Evolutionary conservation across 129 eudicot genomes (phyloP).

Genomic region (Helianthus tuberosus): DNA sequence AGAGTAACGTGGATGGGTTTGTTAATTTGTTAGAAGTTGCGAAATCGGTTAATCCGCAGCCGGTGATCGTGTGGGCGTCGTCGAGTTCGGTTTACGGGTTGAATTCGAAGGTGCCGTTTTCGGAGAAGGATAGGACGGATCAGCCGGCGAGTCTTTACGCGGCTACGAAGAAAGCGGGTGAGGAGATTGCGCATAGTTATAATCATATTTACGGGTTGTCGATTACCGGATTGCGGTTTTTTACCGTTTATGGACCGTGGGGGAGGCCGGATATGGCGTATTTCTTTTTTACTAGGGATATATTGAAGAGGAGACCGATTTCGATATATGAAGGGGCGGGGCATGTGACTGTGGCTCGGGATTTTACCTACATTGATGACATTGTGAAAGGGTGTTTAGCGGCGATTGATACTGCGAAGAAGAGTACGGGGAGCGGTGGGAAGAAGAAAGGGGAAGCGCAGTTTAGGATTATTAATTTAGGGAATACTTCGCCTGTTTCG

Average conservation of each 20-base stretch:
- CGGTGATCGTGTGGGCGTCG: slow-evolving; percentile 47
- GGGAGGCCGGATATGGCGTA: slow-evolving; percentile 4
- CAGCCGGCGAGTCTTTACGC: slow-evolving; percentile 28
- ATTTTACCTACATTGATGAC: slow-evolving; percentile 22
- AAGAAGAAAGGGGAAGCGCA: slow-evolving; percentile 39
- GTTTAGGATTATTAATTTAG: slow-evolving; percentile 38
- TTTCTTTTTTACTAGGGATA: slow-evolving; percentile 39
- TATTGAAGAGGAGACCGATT: slow-evolving; percentile 34
- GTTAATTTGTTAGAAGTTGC: slow-evolving; percentile 31
- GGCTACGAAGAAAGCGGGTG: slow-evolving; percentile 44
- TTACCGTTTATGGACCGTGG: no score
- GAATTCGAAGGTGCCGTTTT: slow-evolving; percentile 39
- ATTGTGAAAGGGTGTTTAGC: no score
- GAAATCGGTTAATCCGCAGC: slow-evolving; percentile 21
- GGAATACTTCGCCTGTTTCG: slow-evolving; percentile 44
- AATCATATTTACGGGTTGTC: slow-evolving; percentile 51
- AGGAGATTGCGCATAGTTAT: slow-evolving; percentile 42
- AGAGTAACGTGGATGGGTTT: slow-evolving; percentile 35
- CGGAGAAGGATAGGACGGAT: slow-evolving; percentile 31
- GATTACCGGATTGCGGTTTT: slow-evolving; percentile 26
- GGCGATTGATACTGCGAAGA: no score
- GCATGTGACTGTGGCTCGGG: slow-evolving; percentile 38
- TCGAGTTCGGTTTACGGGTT: slow-evolving; percentile 47
- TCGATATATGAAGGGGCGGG: slow-evolving; percentile 30
- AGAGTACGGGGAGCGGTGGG: slow-evolving; percentile 49